Evolutionary conservation across 78 protist species (phyloP).

Genomic region (Speleostelium caveatum): DNA sequence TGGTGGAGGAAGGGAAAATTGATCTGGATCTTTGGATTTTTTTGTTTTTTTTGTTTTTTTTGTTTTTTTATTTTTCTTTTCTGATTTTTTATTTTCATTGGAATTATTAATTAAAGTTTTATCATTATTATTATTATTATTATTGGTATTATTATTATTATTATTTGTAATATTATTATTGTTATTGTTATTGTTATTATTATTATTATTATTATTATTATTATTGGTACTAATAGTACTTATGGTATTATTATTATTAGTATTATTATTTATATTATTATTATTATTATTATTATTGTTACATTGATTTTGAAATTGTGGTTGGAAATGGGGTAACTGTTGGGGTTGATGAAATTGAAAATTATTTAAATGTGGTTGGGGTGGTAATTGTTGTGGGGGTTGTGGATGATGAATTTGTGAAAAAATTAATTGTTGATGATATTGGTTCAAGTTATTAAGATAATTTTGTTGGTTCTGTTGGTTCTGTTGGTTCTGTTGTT

Average conservation of each 20-base stretch:
- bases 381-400: background rate
- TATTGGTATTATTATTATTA: too few relatives aligned
- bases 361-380: background rate
- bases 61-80: background rate
- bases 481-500: background rate
- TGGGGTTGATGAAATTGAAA: background rate
- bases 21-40: background rate
- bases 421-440: background rate
- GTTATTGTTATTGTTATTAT: background rate
- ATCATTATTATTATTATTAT: background rate
- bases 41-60: background rate
- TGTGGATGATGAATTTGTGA: background rate
- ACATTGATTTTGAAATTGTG: background rate
- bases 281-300: background rate
- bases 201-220: background rate
- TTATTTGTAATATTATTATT: background rate
- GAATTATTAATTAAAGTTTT: background rate
- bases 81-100: background rate
- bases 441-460: background rate
- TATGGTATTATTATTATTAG: background rate
- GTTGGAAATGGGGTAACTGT: background rate
- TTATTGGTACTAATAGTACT: background rate
- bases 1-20: background rate
- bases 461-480: conserved; percentile 3
- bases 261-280: background rate